Conservation (phyloP, 179 eudicot species). For the Beta macrorhiza region DNA sequence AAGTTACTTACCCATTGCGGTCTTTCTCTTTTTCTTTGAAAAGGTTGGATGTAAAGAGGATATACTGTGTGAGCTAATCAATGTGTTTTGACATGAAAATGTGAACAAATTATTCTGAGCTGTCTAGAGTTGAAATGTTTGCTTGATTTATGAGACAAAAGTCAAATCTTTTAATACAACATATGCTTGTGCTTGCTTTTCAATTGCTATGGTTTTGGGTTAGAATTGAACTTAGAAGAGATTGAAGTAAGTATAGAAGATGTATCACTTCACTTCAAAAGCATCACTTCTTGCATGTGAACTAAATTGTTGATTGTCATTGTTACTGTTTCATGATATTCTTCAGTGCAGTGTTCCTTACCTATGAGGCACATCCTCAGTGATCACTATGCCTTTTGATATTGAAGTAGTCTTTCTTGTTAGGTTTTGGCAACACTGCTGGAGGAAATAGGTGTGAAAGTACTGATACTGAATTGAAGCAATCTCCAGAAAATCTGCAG, state of each 20-base stretch:
- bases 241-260: background rate
- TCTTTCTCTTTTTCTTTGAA: background rate
- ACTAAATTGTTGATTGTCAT: background rate
- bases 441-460: constrained; percentile 29
- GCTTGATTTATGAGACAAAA: background rate
- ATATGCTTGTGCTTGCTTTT: background rate
- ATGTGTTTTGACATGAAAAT: background rate
- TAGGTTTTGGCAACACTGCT: constrained; percentile 30
- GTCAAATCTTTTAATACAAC: background rate
- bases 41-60: background rate
- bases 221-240: background rate
- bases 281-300: background rate
- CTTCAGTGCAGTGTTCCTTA: background rate
- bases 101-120: background rate
- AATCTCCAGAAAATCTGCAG: constrained; percentile 26
- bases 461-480: constrained; percentile 17
- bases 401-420: constrained; percentile 6
- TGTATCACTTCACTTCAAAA: background rate
- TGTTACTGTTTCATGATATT: background rate
- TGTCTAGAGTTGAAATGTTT: background rate
- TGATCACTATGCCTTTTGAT: constrained; percentile 3
- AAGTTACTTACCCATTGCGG: background rate
- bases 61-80: background rate
- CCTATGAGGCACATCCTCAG: background rate
- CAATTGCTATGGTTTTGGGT: background rate